phyloP scores from a whole-genome alignment of 2,329 filamentous ascomycete genomes.

The Trichoderma koningii region DNA sequence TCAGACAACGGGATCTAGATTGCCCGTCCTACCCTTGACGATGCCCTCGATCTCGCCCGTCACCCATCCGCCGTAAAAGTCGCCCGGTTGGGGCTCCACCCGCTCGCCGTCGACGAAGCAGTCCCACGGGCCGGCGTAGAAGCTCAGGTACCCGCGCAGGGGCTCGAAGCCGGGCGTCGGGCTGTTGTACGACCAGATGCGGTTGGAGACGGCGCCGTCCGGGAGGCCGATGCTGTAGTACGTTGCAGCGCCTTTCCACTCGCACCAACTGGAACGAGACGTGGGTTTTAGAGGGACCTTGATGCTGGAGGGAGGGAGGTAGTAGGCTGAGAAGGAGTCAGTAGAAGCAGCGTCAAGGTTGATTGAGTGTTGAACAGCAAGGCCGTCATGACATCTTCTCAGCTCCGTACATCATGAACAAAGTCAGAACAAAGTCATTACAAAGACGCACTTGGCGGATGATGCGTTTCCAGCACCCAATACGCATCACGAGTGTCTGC shows the following conservation, averaged over 20 bases:
- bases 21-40: conserved; percentile 47
- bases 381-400: too few relatives aligned
- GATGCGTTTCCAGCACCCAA: conserved; percentile 65
- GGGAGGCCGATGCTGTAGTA: conserved; percentile 56
- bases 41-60: conserved; percentile 60
- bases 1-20: conserved; percentile 42
- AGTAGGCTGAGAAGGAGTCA: conserved; percentile 51
- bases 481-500: conserved; percentile 61
- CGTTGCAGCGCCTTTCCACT: conserved; percentile 63
- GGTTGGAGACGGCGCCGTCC: conserved; percentile 48
- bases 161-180: conserved; percentile 54
- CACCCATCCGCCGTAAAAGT: conserved; percentile 67
- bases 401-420: too few relatives aligned
- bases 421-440: background rate
- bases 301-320: conserved; percentile 56
- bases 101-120: conserved; percentile 63
- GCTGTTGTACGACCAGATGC: conserved; percentile 61
- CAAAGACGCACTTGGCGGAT: conserved; percentile 56
- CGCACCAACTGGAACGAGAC: conserved; percentile 52
- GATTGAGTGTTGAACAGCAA: too few relatives aligned
- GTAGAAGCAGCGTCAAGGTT: background rate
- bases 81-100: conserved; percentile 60
- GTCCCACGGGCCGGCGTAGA: conserved; percentile 64
- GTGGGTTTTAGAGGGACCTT: conserved; percentile 51
- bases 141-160: conserved; percentile 59